A percentile compares a stretch with the other conserved stretches of the same genome.
phyloP scores from a whole-genome alignment of 2,329 filamentous ascomycete species.

The Cordyceps tenuipes region DNA sequence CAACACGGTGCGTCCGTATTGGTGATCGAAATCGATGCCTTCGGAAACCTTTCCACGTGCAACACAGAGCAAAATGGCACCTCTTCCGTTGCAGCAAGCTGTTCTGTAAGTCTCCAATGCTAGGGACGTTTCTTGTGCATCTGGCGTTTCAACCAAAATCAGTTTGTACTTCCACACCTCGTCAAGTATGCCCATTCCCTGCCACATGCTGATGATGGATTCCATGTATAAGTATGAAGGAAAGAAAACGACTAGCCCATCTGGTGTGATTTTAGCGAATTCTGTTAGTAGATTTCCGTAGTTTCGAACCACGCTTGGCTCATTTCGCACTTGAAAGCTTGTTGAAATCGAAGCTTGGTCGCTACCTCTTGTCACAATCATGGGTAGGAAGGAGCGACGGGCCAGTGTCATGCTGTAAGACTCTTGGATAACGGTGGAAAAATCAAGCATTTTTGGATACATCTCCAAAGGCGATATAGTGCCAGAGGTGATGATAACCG shows the following conservation, averaged over 20 bases:
- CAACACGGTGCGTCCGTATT: conserved; percentile 90
- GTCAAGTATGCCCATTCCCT: conserved; percentile 95
- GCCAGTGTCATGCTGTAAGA: conserved; percentile 97
- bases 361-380: conserved; percentile 93
- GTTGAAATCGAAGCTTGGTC: conserved; percentile 92
- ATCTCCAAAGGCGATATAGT: conserved; percentile 96
- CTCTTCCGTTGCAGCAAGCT: conserved; percentile 92
- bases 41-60: conserved; percentile 95
- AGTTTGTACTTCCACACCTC: conserved; percentile 99
- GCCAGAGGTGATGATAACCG: conserved; percentile 96
- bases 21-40: conserved; percentile 98
- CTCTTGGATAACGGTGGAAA: conserved; percentile 86
- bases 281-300: conserved; percentile 91
- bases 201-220: conserved; percentile 98
- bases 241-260: conserved; percentile 98
- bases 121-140: conserved; percentile 92
- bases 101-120: conserved; percentile 95
- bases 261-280: conserved; percentile 91
- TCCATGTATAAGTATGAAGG: conserved; percentile 99
- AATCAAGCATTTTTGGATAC: conserved; percentile 98
- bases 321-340: conserved; percentile 89
- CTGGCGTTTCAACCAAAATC: conserved; percentile 93
- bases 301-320: conserved; percentile 93
- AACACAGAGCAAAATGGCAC: conserved; percentile 87
- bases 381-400: conserved; percentile 87